phyloP scores from a whole-genome alignment of 1,284 basidiomycete genomes.

The Puccinia brachypodii region DNA sequence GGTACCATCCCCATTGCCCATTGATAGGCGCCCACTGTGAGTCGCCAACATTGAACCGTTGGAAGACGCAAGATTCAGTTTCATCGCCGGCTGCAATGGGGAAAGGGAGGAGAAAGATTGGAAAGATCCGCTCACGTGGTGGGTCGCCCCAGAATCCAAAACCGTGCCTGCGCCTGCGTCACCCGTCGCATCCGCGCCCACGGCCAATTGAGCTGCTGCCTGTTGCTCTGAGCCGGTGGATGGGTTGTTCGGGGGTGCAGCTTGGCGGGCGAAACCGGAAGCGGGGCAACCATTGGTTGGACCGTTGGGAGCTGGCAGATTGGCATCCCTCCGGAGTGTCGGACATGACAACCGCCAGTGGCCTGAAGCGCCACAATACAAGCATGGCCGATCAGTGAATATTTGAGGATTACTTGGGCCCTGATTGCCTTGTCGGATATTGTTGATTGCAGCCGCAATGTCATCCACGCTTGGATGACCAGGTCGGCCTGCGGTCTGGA shows the following conservation, averaged over 20 bases:
- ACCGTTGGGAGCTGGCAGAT: neutral
- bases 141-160: conserved; percentile 16
- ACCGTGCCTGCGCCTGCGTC: neutral
- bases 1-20: neutral
- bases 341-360: neutral
- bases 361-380: neutral
- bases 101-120: neutral
- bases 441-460: neutral
- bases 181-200: neutral
- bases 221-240: neutral
- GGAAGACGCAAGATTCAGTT: conserved; percentile 6
- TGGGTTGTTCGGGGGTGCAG: neutral
- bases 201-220: neutral
- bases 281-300: neutral
- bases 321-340: neutral
- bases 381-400: neutral
- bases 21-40: neutral
- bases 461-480: neutral
- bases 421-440: neutral
- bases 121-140: conserved; percentile 5
- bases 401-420: neutral
- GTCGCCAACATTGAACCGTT: neutral
- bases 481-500: neutral
- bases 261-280: conserved; percentile 8
- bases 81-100: neutral